These are phyloP conservation scores for Dothistroma pini DNA, from an alignment of 2,329 filamentous ascomycete species.

Conservation along the genomic window DNA sequence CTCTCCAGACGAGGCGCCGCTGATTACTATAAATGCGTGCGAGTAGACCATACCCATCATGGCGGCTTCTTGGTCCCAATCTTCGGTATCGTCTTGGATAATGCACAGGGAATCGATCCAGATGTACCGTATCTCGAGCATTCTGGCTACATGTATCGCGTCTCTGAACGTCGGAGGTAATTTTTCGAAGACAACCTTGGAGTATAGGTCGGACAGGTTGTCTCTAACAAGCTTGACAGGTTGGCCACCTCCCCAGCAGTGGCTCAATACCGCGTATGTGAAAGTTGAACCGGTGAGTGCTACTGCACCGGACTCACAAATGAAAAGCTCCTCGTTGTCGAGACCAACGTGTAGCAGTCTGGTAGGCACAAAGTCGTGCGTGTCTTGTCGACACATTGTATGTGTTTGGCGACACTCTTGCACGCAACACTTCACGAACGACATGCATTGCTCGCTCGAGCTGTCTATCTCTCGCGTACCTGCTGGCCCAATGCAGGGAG, in stretches of 20 bases:
- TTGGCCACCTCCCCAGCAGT: constrained; percentile 1
- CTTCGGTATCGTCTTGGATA: constrained; percentile 8
- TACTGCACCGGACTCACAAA: background rate
- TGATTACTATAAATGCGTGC: background rate
- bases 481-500: background rate
- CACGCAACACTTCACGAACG: constrained; percentile 1
- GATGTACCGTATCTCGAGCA: background rate
- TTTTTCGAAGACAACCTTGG: background rate
- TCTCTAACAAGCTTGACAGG: background rate
- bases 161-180: no score
- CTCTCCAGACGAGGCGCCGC: background rate
- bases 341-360: constrained; percentile 1
- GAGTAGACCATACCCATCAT: constrained; percentile 1
- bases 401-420: background rate
- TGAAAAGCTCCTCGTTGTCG: background rate
- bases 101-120: constrained; percentile 10
- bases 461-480: background rate
- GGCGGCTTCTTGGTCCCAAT: constrained; percentile 14
- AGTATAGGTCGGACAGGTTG: background rate
- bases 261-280: constrained; percentile 2
- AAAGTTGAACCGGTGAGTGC: background rate
- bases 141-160: background rate
- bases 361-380: background rate
- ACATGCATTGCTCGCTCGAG: background rate
- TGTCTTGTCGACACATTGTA: background rate